phyloP scores from a whole-genome alignment of 164 flowering plant species.

The Stephania japonica region DNA sequence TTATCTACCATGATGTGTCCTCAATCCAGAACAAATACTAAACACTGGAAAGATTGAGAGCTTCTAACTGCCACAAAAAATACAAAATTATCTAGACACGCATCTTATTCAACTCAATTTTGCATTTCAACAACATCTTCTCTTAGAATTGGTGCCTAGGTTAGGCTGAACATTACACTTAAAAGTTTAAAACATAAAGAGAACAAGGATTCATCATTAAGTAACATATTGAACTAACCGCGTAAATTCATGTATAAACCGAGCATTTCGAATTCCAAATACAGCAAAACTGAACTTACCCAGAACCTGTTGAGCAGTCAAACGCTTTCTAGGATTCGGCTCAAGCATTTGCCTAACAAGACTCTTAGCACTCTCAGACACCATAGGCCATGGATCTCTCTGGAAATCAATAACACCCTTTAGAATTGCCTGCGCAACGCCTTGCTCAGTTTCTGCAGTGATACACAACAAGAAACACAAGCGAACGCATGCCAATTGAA shows the following conservation, averaged over 20 bases:
- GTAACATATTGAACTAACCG: too few species aligned
- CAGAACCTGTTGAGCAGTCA: slow-evolving; percentile 93
- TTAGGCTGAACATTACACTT: too few species aligned
- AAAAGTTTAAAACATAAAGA: too few species aligned
- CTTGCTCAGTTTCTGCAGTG: slow-evolving; percentile 79
- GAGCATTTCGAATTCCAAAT: background rate
- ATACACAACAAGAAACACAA: background rate
- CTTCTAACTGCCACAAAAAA: background rate
- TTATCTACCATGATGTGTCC: too few species aligned
- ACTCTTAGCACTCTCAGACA: slow-evolving; percentile 84
- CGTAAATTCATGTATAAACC: background rate
- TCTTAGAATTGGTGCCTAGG: background rate
- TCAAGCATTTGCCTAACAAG: slow-evolving; percentile 91
- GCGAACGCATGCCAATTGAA: too few species aligned
- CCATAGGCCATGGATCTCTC: slow-evolving; percentile 98
- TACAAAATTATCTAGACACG: background rate
- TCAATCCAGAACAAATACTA: background rate
- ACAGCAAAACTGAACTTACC: slow-evolving; percentile 41
- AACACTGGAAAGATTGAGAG: background rate
- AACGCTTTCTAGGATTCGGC: slow-evolving; percentile 69
- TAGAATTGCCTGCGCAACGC: slow-evolving; percentile 91
- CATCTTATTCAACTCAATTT: background rate
- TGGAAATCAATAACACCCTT: slow-evolving; percentile 82
- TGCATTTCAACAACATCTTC: background rate
- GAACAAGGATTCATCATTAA: too few species aligned